Evolutionary conservation across 805 yeast species (phyloP), one percentile per base, ranked within the genome.

Genomic region (Metschnikowia matae): DNA sequence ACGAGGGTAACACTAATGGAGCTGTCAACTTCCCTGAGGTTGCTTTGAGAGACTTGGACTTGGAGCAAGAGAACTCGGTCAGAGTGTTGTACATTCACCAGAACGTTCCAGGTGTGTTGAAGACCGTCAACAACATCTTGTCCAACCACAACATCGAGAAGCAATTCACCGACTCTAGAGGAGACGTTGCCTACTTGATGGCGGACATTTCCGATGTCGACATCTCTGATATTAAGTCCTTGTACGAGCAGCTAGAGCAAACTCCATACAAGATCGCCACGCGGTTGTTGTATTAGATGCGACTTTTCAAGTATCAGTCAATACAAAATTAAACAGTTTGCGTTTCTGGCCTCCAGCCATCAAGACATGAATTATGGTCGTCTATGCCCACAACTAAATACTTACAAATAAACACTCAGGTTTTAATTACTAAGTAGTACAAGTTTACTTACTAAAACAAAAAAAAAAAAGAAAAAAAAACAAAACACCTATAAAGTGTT

Each of bases 21-120:
- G 91, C 98, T 5, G 99, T 92, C 52, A 94, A 94, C 81, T 91
- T 94, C 96, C 99, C 99, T 64, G 98, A 94, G 77, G 97, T 94
- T 57, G 75, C 92, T 23, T 79, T 94, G 62, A 87, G 97, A 74
- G 86, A 90, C 33, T 76, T 89, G 59, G 88, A 89, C 63, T 80
- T 86, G 70, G 96, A 89, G 66, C 96, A 89, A 70, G 85, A 87
- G 66, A 81, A 86, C 67, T 80, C 85, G 49, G 97, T 91, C 59
- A 88, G 99, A 76, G 96, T 94, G 39, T 78, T 94, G 62, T 94
- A 94, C 74, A 87, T 91, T 64, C 99, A 94, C 76, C 94, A 88
- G 73, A 94, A 94, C 73, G 97, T 94, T 62, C 99, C 99, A 29
- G 99, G 99, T 83, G 99, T 94, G 50, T 80, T 94, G 81, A 88